Percentiles rank a stretch among this genome's conserved stretches.
Conservation (phyloP, 768 basidiomycete genomes). For the Dacryopinax spathularia region DNA sequence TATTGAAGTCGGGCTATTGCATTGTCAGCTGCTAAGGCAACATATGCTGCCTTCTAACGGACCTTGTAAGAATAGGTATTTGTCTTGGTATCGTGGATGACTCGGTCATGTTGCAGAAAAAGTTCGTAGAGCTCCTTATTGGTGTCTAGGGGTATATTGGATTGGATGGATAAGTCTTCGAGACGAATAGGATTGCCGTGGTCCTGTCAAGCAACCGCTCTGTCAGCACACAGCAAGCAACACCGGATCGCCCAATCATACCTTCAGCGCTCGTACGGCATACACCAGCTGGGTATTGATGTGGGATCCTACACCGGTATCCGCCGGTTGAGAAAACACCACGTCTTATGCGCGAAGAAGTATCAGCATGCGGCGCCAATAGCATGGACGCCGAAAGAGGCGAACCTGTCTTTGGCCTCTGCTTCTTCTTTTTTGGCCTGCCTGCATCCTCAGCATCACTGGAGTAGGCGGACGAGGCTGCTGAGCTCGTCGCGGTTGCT, state of each 20-base stretch:
- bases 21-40: background rate
- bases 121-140: constrained; percentile 60
- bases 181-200: constrained; percentile 59
- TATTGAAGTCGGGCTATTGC: constrained; percentile 66
- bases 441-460: constrained; percentile 1
- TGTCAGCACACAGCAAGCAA: background rate
- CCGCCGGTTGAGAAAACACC: constrained; percentile 77
- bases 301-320: constrained; percentile 67
- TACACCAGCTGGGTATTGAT: constrained; percentile 79
- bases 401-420: constrained; percentile 1
- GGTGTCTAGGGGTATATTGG: constrained; percentile 60
- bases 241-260: constrained; percentile 20
- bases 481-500: background rate
- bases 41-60: constrained; percentile 14
- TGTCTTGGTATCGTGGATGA: constrained; percentile 68
- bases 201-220: constrained; percentile 37
- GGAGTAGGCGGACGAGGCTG: background rate
- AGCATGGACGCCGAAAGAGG: background rate
- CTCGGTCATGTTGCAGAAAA: constrained; percentile 67
- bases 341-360: constrained; percentile 34
- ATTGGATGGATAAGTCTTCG: constrained; percentile 73
- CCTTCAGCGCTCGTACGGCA: constrained; percentile 69
- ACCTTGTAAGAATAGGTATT: constrained; percentile 80
- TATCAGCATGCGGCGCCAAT: background rate
- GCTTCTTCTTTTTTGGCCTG: background rate